These are phyloP conservation scores for Vigna reflexopilosa DNA, from an alignment of 306 rosid genomes.

Conservation along the genomic window DNA sequence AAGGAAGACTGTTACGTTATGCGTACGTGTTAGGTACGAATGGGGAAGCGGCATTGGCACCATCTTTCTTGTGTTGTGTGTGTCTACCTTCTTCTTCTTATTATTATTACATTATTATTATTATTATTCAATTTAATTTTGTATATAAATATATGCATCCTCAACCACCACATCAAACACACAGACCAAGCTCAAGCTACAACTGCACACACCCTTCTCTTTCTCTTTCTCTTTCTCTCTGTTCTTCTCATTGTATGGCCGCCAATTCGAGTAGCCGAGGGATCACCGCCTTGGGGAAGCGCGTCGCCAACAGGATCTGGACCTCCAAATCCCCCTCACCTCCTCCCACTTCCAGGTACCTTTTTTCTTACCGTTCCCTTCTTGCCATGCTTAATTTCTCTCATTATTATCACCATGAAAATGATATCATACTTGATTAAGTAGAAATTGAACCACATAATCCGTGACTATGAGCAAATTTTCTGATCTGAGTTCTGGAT, in stretches of 20 bases:
- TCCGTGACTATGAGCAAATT: background rate
- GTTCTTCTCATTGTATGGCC: constrained; percentile 75
- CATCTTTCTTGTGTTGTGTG: background rate
- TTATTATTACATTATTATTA: no score
- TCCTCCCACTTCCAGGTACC: constrained; percentile 55
- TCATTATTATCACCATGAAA: no score
- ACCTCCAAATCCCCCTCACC: constrained; percentile 46
- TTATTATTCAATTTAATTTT: background rate
- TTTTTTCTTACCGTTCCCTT: background rate
- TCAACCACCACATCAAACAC: background rate
- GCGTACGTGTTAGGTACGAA: constrained; percentile 45
- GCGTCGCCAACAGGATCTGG: constrained; percentile 71
- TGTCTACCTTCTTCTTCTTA: background rate
- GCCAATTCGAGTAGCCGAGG: constrained; percentile 85
- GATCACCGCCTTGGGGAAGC: constrained; percentile 78
- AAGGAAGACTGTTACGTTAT: background rate
- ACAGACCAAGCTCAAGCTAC: background rate
- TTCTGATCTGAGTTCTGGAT: constrained; percentile 5
- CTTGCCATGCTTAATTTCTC: no score
- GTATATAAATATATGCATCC: constrained; percentile 5
- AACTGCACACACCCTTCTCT: background rate
- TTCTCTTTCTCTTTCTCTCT: background rate
- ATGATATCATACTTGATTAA: background rate
- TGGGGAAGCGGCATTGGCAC: background rate
- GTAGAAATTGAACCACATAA: background rate